Evolutionary conservation across 2,329 filamentous ascomycete genomes (phyloP).

Genomic region (Emergomyces africanus): DNA sequence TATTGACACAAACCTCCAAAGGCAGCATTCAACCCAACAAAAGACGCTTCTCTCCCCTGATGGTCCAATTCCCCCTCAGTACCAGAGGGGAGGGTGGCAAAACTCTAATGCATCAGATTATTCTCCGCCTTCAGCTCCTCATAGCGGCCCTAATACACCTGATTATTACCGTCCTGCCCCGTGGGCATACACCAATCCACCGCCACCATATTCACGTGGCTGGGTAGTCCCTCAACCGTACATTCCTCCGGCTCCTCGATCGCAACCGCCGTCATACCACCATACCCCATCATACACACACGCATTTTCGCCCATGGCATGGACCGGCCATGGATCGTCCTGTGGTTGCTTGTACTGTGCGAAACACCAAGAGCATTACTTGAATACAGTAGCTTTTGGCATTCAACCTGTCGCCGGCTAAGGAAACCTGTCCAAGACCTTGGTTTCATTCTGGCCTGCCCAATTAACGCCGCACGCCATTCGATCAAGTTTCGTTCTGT

Average conservation of each 20-base stretch:
- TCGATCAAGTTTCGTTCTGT: not conserved
- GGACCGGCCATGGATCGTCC: conserved; percentile 34
- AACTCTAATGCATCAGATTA: conserved; percentile 38
- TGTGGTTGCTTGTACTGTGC: conserved; percentile 38
- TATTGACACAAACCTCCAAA: conserved; percentile 52
- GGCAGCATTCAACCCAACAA: conserved; percentile 31
- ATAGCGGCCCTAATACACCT: conserved; percentile 36
- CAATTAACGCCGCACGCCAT: not conserved
- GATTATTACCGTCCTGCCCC: conserved; percentile 34
- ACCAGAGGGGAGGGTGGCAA: conserved; percentile 37
- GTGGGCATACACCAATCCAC: conserved; percentile 31
- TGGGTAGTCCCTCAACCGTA: conserved; percentile 28
- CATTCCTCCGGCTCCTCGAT: conserved; percentile 26
- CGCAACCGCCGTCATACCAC: conserved; percentile 35
- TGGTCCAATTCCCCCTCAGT: conserved; percentile 37
- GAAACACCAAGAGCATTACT: conserved; percentile 39
- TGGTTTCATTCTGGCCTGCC: conserved; percentile 11
- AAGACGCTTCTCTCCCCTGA: conserved; percentile 38
- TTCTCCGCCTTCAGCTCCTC: conserved; percentile 37
- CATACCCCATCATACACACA: conserved; percentile 36
- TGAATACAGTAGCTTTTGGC: conserved; percentile 31
- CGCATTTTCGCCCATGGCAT: conserved; percentile 34
- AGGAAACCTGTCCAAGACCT: conserved; percentile 5
- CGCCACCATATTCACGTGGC: conserved; percentile 28
- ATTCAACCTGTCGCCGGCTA: conserved; percentile 36